These are phyloP conservation scores for Prunus mume DNA, from an alignment of 306 rosid species.

Conservation along the genomic window DNA sequence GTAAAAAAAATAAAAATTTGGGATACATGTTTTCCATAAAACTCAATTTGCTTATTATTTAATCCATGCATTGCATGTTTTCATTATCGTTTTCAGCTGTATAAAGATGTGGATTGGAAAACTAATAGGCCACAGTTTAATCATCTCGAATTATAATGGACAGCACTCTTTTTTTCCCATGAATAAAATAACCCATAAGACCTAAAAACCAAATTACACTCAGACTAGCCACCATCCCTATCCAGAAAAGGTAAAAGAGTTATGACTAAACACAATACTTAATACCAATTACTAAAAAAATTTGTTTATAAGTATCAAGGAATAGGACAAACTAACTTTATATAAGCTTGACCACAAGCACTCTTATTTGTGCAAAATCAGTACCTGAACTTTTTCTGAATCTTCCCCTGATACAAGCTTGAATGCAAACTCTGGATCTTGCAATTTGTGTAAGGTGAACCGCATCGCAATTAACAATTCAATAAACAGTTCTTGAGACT, in stretches of 20 bases:
- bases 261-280: background rate
- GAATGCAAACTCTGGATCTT: conserved; percentile 75
- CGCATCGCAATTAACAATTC: conserved; percentile 66
- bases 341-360: background rate
- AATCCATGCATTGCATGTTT: background rate
- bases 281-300: background rate
- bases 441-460: conserved; percentile 64
- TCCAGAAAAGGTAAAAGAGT: background rate
- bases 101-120: background rate
- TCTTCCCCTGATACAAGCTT: conserved; percentile 59
- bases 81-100: background rate
- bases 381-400: conserved; percentile 69
- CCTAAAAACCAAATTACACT: background rate
- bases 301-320: background rate
- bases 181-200: background rate
- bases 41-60: too few relatives aligned
- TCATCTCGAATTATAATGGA: background rate
- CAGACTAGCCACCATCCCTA: background rate
- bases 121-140: background rate
- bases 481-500: conserved; percentile 33
- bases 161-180: background rate
- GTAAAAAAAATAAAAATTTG: background rate
- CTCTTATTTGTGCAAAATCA: conserved; percentile 10
- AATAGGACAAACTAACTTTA: background rate
- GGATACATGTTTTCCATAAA: background rate